Evolutionary conservation across 2,329 filamentous ascomycete genomes (phyloP).

Genomic region (Cladobotryum protrusum): DNA sequence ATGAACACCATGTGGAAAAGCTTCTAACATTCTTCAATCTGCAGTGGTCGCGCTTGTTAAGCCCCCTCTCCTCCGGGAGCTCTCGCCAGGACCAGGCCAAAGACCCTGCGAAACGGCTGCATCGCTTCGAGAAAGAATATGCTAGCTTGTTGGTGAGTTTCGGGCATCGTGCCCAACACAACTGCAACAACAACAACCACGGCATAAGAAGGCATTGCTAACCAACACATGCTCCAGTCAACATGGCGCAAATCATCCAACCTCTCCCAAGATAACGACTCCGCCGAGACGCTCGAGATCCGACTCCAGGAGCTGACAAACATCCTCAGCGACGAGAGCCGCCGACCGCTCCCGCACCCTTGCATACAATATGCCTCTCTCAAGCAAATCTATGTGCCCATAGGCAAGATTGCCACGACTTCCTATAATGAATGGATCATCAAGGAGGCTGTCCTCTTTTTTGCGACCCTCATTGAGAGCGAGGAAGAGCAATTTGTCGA

Average conservation of each 20-base stretch:
- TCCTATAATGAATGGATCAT: constrained; percentile 83
- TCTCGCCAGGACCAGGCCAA: constrained; percentile 54
- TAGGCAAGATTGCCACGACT: constrained; percentile 81
- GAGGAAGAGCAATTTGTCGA: constrained; percentile 94
- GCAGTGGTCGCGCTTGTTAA: constrained; percentile 63
- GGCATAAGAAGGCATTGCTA: too few species aligned
- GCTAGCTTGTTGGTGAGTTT: constrained; percentile 50
- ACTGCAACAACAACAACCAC: background rate
- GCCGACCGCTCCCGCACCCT: constrained; percentile 80
- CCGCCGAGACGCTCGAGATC: constrained; percentile 56
- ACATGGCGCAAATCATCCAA: constrained; percentile 58
- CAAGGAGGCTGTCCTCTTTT: constrained; percentile 76
- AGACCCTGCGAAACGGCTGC: constrained; percentile 57
- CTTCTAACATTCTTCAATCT: constrained; percentile 10
- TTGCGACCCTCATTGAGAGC: constrained; percentile 88
- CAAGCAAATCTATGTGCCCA: constrained; percentile 82
- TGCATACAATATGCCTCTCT: constrained; percentile 83
- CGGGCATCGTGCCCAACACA: background rate
- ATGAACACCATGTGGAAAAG: background rate
- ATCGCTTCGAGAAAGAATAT: constrained; percentile 63
- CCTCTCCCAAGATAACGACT: constrained; percentile 53
- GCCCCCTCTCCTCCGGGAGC: constrained; percentile 50
- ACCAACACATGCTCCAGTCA: constrained; percentile 27
- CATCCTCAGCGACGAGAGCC: constrained; percentile 82
- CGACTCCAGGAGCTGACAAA: constrained; percentile 58